These are phyloP conservation scores for Aspergillus egyptiacus DNA, from an alignment of 495 filamentous ascomycete species.

Conservation along the genomic window DNA sequence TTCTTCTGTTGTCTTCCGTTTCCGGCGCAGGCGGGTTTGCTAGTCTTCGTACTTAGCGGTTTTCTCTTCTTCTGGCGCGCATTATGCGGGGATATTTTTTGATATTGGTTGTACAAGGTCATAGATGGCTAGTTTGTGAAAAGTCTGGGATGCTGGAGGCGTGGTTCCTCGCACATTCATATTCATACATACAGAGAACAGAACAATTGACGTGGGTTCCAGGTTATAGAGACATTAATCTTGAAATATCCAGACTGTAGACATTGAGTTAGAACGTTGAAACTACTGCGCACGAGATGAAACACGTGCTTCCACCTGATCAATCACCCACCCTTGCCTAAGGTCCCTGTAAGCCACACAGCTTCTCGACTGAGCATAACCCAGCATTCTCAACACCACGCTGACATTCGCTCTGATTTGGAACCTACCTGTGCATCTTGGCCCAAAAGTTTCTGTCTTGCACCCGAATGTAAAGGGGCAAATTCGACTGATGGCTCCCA, in stretches of 20 bases:
- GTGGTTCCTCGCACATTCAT: slow-evolving; percentile 4
- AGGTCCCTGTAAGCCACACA: slow-evolving; percentile 1
- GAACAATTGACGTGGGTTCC: background rate
- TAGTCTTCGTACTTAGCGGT: slow-evolving; percentile 30
- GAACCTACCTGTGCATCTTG: background rate
- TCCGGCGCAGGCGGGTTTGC: slow-evolving; percentile 39
- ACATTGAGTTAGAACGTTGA: too few relatives aligned
- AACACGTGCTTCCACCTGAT: slow-evolving; percentile 12
- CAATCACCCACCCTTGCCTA: too few relatives aligned
- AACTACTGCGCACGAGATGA: too few relatives aligned
- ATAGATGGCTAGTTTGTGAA: slow-evolving; percentile 25
- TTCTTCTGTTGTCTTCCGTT: slow-evolving; percentile 18
- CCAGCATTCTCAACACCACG: background rate
- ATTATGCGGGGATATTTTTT: slow-evolving; percentile 22
- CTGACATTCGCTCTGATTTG: background rate
- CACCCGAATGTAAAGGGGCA: background rate
- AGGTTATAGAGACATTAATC: background rate
- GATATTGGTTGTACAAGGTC: slow-evolving; percentile 12
- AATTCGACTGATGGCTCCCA: slow-evolving; percentile 18
- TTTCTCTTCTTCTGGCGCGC: slow-evolving; percentile 24
- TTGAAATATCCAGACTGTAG: background rate
- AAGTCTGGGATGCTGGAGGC: slow-evolving; percentile 16
- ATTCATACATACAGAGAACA: background rate
- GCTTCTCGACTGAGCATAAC: background rate
- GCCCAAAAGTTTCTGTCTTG: background rate